Percentiles rank a stretch among this genome's conserved stretches.
Evolutionary conservation across 345 rosid genomes (phyloP).

Genomic region (Anastatica hierochuntica): DNA sequence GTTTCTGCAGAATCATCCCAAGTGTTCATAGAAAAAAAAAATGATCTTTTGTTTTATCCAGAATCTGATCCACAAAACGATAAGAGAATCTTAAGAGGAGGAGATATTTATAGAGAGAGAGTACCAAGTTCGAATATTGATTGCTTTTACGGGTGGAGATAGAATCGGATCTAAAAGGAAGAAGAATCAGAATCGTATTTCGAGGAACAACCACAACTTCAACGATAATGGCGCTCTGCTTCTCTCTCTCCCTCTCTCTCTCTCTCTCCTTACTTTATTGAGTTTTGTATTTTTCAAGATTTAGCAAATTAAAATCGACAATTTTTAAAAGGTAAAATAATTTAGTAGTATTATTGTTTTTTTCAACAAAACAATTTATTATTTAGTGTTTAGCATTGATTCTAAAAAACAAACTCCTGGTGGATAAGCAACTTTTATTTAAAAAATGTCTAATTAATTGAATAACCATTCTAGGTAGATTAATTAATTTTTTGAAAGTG

Average conservation of each 20-base stretch:
- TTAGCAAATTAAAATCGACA: no score
- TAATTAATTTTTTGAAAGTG: no score
- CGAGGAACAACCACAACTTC: constrained; percentile 29
- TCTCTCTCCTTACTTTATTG: background rate
- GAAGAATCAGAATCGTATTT: constrained; percentile 11
- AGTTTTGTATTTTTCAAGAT: no score
- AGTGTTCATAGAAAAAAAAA: background rate
- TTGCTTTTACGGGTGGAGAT: constrained; percentile 6
- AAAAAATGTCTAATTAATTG: no score
- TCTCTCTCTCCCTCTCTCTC: background rate
- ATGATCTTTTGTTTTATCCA: constrained; percentile 2
- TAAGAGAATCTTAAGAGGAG: constrained; percentile 1
- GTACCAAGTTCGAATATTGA: constrained; percentile 7
- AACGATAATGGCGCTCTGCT: constrained; percentile 28
- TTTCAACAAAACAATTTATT: no score
- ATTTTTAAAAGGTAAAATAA: no score
- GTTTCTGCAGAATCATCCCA: background rate
- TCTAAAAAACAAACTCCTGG: no score
- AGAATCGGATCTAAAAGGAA: constrained; percentile 14
- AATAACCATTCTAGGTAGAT: no score
- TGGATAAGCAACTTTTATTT: no score
- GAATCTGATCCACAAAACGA: constrained; percentile 18
- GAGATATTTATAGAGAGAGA: constrained; percentile 14
- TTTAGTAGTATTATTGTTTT: no score
- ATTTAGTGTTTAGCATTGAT: no score